These are phyloP conservation scores for Fusarium coicis DNA, from an alignment of 2,329 filamentous ascomycete species.

Conservation along the genomic window DNA sequence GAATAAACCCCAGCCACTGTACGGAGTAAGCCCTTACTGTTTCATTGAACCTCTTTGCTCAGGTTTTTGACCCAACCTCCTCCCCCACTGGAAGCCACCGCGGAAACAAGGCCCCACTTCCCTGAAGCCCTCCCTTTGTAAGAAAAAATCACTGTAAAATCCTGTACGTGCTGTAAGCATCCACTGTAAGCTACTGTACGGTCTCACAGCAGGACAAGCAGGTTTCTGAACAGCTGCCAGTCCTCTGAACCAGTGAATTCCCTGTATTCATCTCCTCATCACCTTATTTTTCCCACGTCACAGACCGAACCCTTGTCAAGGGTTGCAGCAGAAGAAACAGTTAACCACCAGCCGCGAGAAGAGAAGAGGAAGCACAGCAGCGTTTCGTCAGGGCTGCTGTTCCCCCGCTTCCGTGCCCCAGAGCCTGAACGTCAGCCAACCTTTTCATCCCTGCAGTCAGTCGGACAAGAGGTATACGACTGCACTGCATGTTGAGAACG, in stretches of 20 bases:
- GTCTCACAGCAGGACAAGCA: constrained; percentile 19
- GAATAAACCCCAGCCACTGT: constrained; percentile 11
- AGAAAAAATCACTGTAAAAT: not conserved
- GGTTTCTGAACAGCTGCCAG: constrained; percentile 13
- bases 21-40: constrained; percentile 7
- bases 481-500: constrained; percentile 16
- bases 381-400: constrained; percentile 5
- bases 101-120: constrained; percentile 15
- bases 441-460: constrained; percentile 21
- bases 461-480: constrained; percentile 19
- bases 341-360: constrained; percentile 16
- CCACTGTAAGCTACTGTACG: constrained; percentile 21
- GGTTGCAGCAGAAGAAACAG: constrained; percentile 9
- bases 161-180: constrained; percentile 16
- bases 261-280: constrained; percentile 10
- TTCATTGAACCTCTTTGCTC: not conserved
- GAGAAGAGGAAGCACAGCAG: constrained; percentile 12
- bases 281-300: constrained; percentile 28
- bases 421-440: constrained; percentile 28
- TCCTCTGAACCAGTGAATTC: constrained; percentile 16
- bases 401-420: constrained; percentile 20
- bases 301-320: constrained; percentile 14
- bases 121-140: constrained; percentile 17
- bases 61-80: not conserved
- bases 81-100: constrained; percentile 7